phyloP scores from a whole-genome alignment of 139 green algal genomes.

The Astrephomene gubernaculifera region DNA sequence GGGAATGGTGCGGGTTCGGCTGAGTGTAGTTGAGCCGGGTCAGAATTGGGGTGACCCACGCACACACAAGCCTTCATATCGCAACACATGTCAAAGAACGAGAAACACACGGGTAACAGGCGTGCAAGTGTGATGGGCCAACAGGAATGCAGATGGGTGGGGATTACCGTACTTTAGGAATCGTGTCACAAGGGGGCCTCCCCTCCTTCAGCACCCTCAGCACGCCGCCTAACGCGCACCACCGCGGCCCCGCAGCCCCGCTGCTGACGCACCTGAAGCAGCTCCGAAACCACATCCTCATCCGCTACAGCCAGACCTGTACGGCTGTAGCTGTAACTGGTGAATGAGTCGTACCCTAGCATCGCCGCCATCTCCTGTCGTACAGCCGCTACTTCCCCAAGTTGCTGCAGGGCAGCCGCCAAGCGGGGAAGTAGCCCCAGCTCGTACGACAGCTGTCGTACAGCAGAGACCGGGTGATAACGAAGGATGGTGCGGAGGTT shows the following conservation, averaged over 20 bases:
- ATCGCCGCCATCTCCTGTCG: neutral
- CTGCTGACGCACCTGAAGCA: neutral
- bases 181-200: no score
- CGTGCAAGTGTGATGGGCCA: no score
- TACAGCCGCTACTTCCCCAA: constrained; percentile 6
- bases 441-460: constrained; percentile 20
- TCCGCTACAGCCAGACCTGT: neutral
- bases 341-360: neutral
- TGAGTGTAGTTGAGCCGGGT: no score
- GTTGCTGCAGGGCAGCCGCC: neutral
- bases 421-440: constrained; percentile 23
- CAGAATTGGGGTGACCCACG: no score
- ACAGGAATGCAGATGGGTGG: no score
- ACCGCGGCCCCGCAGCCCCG: neutral
- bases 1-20: no score
- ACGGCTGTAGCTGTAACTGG: neutral
- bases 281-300: neutral
- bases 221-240: neutral
- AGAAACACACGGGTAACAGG: no score
- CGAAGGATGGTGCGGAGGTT: neutral
- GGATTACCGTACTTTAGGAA: no score
- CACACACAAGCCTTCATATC: no score
- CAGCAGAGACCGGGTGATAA: neutral
- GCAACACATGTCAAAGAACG: no score
- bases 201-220: neutral